Percentiles rank a stretch among this genome's conserved stretches.
Evolutionary conservation across 139 green algal species (phyloP).

Genomic region (Ettlia oleoabundans): DNA sequence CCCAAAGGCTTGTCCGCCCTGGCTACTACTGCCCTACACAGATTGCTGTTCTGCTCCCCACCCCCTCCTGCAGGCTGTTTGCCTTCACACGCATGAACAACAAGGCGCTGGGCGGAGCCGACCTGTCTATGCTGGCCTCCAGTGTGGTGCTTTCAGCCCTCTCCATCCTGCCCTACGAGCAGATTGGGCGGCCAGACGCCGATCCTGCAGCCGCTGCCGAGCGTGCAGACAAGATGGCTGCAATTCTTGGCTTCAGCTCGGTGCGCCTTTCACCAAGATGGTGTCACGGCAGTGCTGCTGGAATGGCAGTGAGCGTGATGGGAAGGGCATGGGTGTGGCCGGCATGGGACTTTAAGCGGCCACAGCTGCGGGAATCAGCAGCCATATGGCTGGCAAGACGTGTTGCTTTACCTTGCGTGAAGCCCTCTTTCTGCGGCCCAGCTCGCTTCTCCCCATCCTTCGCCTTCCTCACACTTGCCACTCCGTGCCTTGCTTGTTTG

Average conservation of each 20-base stretch:
- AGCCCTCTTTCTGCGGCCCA: too few species aligned
- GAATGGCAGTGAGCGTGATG: background rate
- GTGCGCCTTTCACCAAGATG: constrained; percentile 57
- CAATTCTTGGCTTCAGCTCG: constrained; percentile 88
- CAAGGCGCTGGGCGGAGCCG: constrained; percentile 79
- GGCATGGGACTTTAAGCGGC: background rate
- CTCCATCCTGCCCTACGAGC: constrained; percentile 90
- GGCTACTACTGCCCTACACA: background rate
- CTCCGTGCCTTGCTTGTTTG: background rate
- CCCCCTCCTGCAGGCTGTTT: constrained; percentile 81
- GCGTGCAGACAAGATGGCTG: constrained; percentile 89
- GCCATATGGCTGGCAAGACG: too few species aligned
- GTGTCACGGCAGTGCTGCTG: too few species aligned
- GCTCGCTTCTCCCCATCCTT: too few species aligned
- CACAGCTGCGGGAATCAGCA: too few species aligned
- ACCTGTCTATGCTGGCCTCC: constrained; percentile 84
- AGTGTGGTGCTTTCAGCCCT: constrained; percentile 93
- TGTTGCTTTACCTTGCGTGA: too few species aligned
- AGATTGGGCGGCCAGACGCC: constrained; percentile 46
- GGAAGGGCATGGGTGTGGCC: background rate
- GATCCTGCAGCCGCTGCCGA: constrained; percentile 81
- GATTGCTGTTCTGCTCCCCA: background rate
- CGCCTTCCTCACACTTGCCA: background rate
- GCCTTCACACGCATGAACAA: constrained; percentile 86
- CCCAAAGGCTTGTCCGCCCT: background rate